phyloP scores from a whole-genome alignment of 1,284 basidiomycete species.

The Leucoagaricus sp. region DNA sequence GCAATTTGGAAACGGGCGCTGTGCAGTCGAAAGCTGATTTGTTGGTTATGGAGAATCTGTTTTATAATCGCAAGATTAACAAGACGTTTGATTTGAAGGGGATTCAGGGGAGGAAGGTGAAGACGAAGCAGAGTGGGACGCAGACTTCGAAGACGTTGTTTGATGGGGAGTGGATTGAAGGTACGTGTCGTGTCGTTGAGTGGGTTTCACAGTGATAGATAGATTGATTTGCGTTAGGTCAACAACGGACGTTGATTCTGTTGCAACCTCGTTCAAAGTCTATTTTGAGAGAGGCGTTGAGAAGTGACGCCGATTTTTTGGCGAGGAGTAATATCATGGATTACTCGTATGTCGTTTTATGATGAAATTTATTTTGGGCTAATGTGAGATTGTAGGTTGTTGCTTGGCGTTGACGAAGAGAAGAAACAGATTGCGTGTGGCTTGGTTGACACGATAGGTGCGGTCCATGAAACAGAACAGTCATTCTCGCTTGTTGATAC shows the following conservation, averaged over 20 bases:
- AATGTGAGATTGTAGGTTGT: slow-evolving; percentile 41
- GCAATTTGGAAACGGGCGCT: slow-evolving; percentile 68
- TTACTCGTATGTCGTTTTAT: slow-evolving; percentile 56
- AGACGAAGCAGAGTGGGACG: slow-evolving; percentile 41
- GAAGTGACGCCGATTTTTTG: slow-evolving; percentile 70
- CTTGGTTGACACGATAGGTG: slow-evolving; percentile 79
- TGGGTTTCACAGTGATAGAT: background rate
- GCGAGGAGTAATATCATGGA: slow-evolving; percentile 81
- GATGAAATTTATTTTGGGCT: background rate
- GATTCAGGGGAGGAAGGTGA: slow-evolving; percentile 71
- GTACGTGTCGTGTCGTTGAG: slow-evolving; percentile 30
- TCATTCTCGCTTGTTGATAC: background rate
- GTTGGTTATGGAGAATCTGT: slow-evolving; percentile 82
- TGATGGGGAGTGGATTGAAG: slow-evolving; percentile 83
- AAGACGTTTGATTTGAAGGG: slow-evolving; percentile 82
- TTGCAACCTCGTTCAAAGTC: slow-evolving; percentile 72
- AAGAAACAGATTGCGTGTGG: slow-evolving; percentile 70
- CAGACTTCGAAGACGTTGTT: slow-evolving; percentile 59
- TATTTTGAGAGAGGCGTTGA: slow-evolving; percentile 67
- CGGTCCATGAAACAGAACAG: background rate
- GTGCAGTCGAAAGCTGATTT: slow-evolving; percentile 71
- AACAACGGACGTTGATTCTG: slow-evolving; percentile 62
- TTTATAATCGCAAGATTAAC: slow-evolving; percentile 64
- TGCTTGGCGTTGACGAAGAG: slow-evolving; percentile 67
- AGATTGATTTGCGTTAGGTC: slow-evolving; percentile 39